phyloP scores from a whole-genome alignment of 2,329 filamentous ascomycete species.

The Helotiales sp. region DNA sequence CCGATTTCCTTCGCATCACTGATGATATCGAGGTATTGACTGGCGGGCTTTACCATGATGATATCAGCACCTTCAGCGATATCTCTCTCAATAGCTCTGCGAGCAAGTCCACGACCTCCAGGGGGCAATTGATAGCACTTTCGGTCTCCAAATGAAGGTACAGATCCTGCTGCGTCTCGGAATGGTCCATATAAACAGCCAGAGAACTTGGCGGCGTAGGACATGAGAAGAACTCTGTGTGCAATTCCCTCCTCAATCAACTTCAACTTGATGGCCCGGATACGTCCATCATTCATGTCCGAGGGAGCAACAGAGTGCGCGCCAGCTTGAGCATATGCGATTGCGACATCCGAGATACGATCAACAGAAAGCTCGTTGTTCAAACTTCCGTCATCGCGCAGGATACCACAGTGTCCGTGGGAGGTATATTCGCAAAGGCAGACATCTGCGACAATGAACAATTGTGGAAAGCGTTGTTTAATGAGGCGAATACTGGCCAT shows the following conservation, averaged over 20 bases:
- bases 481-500: constrained; percentile 86
- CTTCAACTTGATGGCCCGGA: constrained; percentile 97
- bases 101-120: constrained; percentile 87
- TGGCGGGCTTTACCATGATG: constrained; percentile 98
- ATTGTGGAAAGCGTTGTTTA: constrained; percentile 81
- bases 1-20: constrained; percentile 95
- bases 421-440: constrained; percentile 99
- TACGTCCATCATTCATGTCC: constrained; percentile 98
- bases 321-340: constrained; percentile 93
- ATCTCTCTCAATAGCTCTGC: constrained; percentile 87
- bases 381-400: constrained; percentile 87
- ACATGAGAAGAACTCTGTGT: constrained; percentile 93
- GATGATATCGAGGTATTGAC: constrained; percentile 96
- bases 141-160: constrained; percentile 90
- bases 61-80: constrained; percentile 94
- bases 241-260: constrained; percentile 93
- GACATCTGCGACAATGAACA: constrained; percentile 92
- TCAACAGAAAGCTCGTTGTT: constrained; percentile 95
- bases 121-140: constrained; percentile 97
- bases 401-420: constrained; percentile 95
- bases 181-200: constrained; percentile 97
- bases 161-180: constrained; percentile 91
- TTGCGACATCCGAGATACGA: constrained; percentile 94
- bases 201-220: constrained; percentile 96
- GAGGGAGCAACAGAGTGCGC: constrained; percentile 97